A percentile compares a stretch with the other conserved stretches of the same genome.
Evolutionary conservation across 2,329 filamentous ascomycete genomes (phyloP).

Genomic region (Cryphonectria naterciae): DNA sequence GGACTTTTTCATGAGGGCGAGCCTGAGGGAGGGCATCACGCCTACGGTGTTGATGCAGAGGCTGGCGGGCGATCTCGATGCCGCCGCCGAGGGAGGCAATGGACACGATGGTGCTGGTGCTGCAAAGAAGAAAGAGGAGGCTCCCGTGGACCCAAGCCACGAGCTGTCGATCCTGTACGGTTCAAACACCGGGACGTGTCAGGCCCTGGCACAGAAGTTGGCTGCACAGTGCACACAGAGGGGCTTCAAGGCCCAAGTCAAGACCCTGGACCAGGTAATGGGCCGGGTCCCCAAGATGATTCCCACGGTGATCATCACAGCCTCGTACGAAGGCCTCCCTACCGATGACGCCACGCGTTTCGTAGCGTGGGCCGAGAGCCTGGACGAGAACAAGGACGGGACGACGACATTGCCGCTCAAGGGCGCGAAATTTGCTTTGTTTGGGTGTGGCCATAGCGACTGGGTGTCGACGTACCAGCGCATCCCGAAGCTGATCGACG

Average conservation of each 20-base stretch:
- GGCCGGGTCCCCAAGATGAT: constrained; percentile 62
- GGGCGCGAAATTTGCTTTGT: constrained; percentile 67
- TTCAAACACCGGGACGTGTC: constrained; percentile 76
- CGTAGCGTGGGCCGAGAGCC: constrained; percentile 65
- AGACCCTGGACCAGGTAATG: constrained; percentile 63
- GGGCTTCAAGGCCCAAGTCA: constrained; percentile 62
- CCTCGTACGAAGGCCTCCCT: constrained; percentile 75
- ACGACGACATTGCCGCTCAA: constrained; percentile 45
- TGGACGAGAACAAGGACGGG: constrained; percentile 50
- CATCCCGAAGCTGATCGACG: constrained; percentile 66
- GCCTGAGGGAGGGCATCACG: constrained; percentile 51
- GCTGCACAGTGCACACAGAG: constrained; percentile 61
- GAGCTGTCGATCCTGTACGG: constrained; percentile 70
- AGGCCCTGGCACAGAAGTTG: constrained; percentile 67
- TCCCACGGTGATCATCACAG: constrained; percentile 69
- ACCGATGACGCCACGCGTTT: constrained; percentile 74
- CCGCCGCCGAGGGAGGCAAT: neutral
- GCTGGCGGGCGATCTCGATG: neutral
- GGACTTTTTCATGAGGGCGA: constrained; percentile 62
- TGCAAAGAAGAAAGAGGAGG: neutral
- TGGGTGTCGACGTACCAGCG: constrained; percentile 68
- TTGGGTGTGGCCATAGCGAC: constrained; percentile 64
- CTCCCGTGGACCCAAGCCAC: neutral
- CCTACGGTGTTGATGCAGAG: neutral
- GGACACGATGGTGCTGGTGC: neutral